Conservation (phyloP, 331 rosid genomes). For the Telfairia occidentalis region DNA sequence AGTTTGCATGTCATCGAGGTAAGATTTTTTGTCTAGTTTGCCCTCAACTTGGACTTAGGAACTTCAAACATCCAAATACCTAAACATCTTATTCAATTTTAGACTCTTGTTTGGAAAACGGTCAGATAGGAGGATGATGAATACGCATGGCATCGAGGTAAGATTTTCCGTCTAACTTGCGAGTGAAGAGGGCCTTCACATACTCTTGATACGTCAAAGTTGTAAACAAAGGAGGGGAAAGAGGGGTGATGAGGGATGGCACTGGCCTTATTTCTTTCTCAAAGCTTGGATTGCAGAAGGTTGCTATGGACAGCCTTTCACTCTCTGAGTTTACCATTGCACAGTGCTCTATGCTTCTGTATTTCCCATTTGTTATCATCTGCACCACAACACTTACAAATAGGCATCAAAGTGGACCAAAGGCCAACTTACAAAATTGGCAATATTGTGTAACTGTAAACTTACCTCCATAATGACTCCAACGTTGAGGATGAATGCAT, state of each 20-base stretch:
- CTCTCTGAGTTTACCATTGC: slow-evolving; percentile 15
- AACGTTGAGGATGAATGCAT: slow-evolving; percentile 24
- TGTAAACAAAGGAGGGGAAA: not conserved
- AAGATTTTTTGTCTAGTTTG: not conserved
- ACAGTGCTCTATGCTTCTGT: slow-evolving; percentile 25
- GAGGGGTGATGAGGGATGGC: not conserved
- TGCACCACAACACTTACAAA: not conserved
- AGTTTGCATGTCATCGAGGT: not conserved
- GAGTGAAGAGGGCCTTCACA: not conserved
- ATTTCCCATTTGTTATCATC: slow-evolving; percentile 23
- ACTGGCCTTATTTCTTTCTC: not conserved
- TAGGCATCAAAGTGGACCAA: too few species aligned
- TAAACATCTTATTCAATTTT: not conserved
- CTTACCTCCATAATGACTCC: slow-evolving; percentile 27
- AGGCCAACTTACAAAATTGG: too few species aligned
- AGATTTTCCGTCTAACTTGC: not conserved
- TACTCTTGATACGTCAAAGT: not conserved
- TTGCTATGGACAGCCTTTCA: slow-evolving; percentile 23
- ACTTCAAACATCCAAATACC: not conserved
- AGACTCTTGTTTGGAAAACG: not conserved
- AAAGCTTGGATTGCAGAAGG: slow-evolving; percentile 12
- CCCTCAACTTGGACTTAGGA: too few species aligned
- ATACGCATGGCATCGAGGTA: not conserved
- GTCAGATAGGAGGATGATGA: not conserved
- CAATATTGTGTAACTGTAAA: too few species aligned